Conservation (phyloP, 768 basidiomycete species). For the Hypholoma sublateritium region DNA sequence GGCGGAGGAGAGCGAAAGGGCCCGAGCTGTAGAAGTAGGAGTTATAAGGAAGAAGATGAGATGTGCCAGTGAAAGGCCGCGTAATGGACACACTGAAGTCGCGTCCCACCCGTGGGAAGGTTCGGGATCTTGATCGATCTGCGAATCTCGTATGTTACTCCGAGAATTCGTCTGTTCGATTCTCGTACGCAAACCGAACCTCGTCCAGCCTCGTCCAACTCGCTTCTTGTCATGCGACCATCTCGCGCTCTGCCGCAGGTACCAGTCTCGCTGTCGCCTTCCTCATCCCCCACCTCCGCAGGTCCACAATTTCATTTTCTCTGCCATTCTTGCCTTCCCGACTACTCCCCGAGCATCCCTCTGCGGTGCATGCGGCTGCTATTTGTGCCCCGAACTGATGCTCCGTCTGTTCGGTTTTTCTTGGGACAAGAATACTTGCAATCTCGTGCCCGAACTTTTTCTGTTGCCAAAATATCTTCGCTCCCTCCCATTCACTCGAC, state of each 20-base stretch:
- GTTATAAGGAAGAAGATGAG: constrained; percentile 28
- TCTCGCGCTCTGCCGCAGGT: neutral
- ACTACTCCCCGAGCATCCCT: constrained; percentile 28
- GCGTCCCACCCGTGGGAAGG: constrained; percentile 41
- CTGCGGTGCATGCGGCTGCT: constrained; percentile 13
- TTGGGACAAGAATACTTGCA: constrained; percentile 1
- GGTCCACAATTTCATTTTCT: neutral
- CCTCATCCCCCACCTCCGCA: neutral
- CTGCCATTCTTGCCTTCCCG: constrained; percentile 31
- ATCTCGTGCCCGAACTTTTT: neutral
- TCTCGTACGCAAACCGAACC: constrained; percentile 14
- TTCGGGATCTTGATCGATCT: constrained; percentile 17
- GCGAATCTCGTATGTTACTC: constrained; percentile 25
- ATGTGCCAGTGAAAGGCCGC: constrained; percentile 37
- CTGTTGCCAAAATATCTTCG: neutral
- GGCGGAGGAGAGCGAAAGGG: constrained; percentile 20
- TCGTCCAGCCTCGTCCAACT: constrained; percentile 28
- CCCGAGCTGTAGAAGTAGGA: constrained; percentile 17
- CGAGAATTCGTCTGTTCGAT: constrained; percentile 35
- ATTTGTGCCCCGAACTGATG: constrained; percentile 12
- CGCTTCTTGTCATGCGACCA: constrained; percentile 26
- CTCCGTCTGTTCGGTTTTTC: constrained; percentile 5
- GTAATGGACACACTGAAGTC: constrained; percentile 38
- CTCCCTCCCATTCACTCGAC: neutral
- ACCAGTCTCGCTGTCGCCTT: neutral